Evolutionary conservation across 352 stramenopile species (phyloP).

Genomic region (Globisporangium ultimum): DNA sequence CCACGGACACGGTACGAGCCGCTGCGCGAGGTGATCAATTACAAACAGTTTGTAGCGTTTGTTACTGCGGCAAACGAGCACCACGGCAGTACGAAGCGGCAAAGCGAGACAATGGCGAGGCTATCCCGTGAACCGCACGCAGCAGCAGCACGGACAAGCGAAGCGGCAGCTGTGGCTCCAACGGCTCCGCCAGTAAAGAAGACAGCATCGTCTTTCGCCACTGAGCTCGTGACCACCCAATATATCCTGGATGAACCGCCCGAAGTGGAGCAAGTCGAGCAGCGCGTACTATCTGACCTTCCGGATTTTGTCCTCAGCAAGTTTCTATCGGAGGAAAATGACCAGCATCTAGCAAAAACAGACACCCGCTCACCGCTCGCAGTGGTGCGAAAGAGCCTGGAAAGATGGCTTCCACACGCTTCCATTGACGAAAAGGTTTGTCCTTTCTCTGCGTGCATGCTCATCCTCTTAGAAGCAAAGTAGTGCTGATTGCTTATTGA

Average conservation of each 20-base stretch:
- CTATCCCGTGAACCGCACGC: background rate
- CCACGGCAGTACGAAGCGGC: constrained; percentile 18
- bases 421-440: constrained; percentile 26
- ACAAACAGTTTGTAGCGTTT: constrained; percentile 75
- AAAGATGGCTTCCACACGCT: constrained; percentile 24
- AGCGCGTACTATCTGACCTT: constrained; percentile 14
- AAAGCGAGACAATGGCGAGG: too few species aligned
- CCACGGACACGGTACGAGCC: constrained; percentile 18
- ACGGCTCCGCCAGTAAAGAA: too few species aligned
- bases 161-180: too few species aligned
- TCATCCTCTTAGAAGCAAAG: too few species aligned
- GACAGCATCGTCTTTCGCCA: background rate
- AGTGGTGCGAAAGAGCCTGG: constrained; percentile 30
- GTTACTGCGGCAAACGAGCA: constrained; percentile 49
- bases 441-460: background rate
- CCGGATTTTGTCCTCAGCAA: constrained; percentile 23
- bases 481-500: background rate
- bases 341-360: too few species aligned
- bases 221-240: background rate
- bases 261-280: constrained; percentile 21
- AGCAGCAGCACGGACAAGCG: background rate
- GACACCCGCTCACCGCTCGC: too few species aligned
- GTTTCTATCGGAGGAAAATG: constrained; percentile 17
- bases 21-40: constrained; percentile 67
- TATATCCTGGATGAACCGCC: constrained; percentile 7